Evolutionary conservation across 2,329 filamentous ascomycete genomes (phyloP).

Genomic region (Aspergillus ochraceoroseus): DNA sequence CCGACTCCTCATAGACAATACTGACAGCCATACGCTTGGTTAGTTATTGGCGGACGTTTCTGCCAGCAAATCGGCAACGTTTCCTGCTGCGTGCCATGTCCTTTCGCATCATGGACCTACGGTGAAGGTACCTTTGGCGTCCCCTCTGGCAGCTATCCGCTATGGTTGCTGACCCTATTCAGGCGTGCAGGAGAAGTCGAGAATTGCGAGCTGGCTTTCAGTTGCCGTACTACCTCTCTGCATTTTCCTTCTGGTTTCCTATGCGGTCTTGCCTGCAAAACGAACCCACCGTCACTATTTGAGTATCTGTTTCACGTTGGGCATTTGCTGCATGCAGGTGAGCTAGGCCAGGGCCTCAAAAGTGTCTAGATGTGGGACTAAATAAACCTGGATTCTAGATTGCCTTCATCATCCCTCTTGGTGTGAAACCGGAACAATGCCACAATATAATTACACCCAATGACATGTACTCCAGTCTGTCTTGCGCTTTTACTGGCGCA

Average conservation of each 20-base stretch:
- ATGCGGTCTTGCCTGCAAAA: constrained; percentile 72
- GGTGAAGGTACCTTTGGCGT: constrained; percentile 45
- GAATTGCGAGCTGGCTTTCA: constrained; percentile 75
- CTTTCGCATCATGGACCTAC: constrained; percentile 72
- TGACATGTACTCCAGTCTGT: constrained; percentile 74
- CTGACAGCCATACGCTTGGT: constrained; percentile 9
- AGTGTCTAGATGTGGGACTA: constrained; percentile 16
- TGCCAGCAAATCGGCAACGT: constrained; percentile 51
- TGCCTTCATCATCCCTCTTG: constrained; percentile 85
- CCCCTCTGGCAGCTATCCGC: not conserved
- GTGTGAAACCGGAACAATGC: constrained; percentile 72
- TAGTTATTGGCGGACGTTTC: constrained; percentile 59
- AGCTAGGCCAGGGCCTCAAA: too few species aligned
- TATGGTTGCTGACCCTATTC: not conserved
- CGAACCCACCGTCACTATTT: constrained; percentile 91
- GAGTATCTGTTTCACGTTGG: constrained; percentile 76
- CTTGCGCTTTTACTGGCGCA: constrained; percentile 83
- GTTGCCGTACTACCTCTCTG: constrained; percentile 68
- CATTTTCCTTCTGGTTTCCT: constrained; percentile 72
- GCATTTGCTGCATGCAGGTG: constrained; percentile 73
- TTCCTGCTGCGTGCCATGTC: constrained; percentile 85
- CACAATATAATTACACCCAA: constrained; percentile 87
- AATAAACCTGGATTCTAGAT: too few species aligned
- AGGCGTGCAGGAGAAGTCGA: constrained; percentile 55
- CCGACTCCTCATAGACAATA: constrained; percentile 23